phyloP scores from a whole-genome alignment of 1,139 yeast species.

The Geotrichum restrictum region DNA sequence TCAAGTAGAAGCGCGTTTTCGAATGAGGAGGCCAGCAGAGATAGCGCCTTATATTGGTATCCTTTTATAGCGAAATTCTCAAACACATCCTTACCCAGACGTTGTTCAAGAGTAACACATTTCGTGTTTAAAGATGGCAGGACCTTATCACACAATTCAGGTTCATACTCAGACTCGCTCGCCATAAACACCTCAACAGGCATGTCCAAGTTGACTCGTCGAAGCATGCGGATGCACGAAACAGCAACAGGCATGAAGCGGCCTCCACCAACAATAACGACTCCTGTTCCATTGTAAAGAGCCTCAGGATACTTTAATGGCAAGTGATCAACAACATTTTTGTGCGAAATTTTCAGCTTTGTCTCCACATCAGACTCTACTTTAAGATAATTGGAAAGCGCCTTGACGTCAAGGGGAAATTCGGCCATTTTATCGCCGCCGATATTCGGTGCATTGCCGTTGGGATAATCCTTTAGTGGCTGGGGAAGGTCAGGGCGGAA shows the following conservation, averaged over 20 bases:
- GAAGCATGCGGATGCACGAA: constrained; percentile 58
- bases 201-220: constrained; percentile 58
- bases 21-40: constrained; percentile 69
- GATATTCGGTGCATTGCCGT: constrained; percentile 1
- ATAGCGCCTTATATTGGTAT: constrained; percentile 74
- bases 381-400: constrained; percentile 44
- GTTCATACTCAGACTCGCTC: constrained; percentile 62
- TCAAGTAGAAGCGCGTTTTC: constrained; percentile 73
- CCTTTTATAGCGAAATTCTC: constrained; percentile 57
- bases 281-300: constrained; percentile 56
- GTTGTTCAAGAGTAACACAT: constrained; percentile 60
- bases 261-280: constrained; percentile 82
- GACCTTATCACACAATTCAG: constrained; percentile 58
- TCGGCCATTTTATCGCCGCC: neutral
- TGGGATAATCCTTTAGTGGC: constrained; percentile 7
- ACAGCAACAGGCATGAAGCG: constrained; percentile 69
- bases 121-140: constrained; percentile 66
- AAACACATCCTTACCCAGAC: constrained; percentile 48
- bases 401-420: constrained; percentile 2
- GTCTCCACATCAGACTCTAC: constrained; percentile 47
- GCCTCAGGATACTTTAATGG: constrained; percentile 44
- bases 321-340: constrained; percentile 48
- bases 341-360: constrained; percentile 52
- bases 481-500: constrained; percentile 9
- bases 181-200: constrained; percentile 82